Evolutionary conservation across 2,329 filamentous ascomycete species (phyloP), one percentile per base, ranked within the genome.

Genomic region (Septoria linicola): DNA sequence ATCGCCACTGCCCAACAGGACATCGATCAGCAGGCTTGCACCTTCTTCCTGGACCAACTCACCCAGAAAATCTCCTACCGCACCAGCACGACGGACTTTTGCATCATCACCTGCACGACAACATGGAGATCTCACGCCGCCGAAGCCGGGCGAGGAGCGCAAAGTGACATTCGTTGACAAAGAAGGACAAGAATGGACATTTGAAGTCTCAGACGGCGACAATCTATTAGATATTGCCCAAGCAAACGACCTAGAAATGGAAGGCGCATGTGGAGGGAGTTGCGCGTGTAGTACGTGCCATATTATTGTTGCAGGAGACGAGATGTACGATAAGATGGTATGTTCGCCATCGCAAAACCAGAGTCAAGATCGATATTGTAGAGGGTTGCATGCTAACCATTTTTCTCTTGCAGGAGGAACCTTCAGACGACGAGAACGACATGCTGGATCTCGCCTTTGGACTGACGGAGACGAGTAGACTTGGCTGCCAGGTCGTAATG

Each of bases 171-270:
- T 97, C 69, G 80, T 97, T 61, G 91, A 96, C 71, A 96, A 97
- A 72, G 90, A 96, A 16, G 85, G 85, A 43, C 76, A 81, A 23
- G 79, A 84, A 59, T 80, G 88, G 69, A 88, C 85, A 54, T 82
- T 96, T 64, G 83, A 86, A 53, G 92, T 96, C 7, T 77, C 82
- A 11, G 83, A 87, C 63, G 93, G 93, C 42, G 90, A 96, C 72
- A 99, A 99, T 70, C 77, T 99, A 47, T 79, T 99, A 48, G 92
- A 97, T 66, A 92, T 99, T 66, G 93, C 92, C 17, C 92, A 96
- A 70, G 89, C 87, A 39, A 82, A 97, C 71, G 92, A 97, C 66
- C 76, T 99, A 35, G 93, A 99, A 71, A 97, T 99, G 92, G 93
- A 99, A 77, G 83, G 93, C 55, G 93, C 93, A 10, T 99, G 93